phyloP scores from a whole-genome alignment of 2,329 filamentous ascomycete genomes.

The Colletotrichum caudatum region DNA sequence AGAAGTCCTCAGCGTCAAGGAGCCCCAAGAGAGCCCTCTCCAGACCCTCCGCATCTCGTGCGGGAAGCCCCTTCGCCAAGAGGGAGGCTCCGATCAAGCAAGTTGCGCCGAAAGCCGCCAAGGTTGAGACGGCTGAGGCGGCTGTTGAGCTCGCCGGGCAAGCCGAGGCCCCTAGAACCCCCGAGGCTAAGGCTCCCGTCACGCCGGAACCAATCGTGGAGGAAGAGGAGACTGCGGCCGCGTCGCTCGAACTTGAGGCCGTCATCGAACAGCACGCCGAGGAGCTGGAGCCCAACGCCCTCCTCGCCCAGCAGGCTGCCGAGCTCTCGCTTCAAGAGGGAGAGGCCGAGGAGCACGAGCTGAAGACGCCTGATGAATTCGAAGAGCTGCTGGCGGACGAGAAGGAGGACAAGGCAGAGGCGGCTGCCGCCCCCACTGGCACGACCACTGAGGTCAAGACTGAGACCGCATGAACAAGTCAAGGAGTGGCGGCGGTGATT shows the following conservation, averaged over 20 bases:
- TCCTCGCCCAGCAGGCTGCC: constrained; percentile 16
- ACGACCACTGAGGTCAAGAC: constrained; percentile 26
- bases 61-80: constrained; percentile 30
- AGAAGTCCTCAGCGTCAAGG: constrained; percentile 42
- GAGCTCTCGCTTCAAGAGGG: constrained; percentile 28
- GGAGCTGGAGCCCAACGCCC: constrained; percentile 20
- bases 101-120: constrained; percentile 32
- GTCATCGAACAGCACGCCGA: constrained; percentile 20
- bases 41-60: constrained; percentile 39
- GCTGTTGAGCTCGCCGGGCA: constrained; percentile 42
- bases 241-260: constrained; percentile 18
- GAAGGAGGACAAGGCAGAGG: constrained; percentile 21
- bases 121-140: constrained; percentile 42
- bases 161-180: constrained; percentile 29
- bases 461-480: constrained; percentile 24
- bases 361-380: constrained; percentile 40
- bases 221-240: constrained; percentile 21
- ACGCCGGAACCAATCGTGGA: constrained; percentile 34
- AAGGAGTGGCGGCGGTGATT: constrained; percentile 16
- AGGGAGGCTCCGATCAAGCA: constrained; percentile 25
- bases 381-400: constrained; percentile 33
- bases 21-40: constrained; percentile 41
- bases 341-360: constrained; percentile 27
- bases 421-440: not conserved
- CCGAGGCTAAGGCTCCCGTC: constrained; percentile 20